Conservation (phyloP, 169 alveolate genomes). For the Cryptosporidium xiaoi region DNA sequence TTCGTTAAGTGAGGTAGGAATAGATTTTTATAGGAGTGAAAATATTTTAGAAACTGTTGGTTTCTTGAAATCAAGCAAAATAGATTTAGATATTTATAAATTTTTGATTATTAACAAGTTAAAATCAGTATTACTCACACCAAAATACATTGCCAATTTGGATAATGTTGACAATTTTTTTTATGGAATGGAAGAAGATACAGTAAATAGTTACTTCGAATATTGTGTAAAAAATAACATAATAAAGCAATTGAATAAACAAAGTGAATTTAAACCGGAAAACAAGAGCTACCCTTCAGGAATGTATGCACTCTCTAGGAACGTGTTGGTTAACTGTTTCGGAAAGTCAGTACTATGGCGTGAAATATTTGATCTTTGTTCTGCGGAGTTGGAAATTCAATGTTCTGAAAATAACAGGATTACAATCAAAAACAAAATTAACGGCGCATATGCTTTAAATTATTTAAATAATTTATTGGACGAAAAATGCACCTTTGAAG, state of each 20-base stretch:
- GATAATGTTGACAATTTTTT: not conserved
- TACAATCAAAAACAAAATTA: not conserved
- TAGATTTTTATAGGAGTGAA: not conserved
- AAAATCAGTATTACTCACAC: slow-evolving; percentile 37
- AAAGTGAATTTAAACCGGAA: not conserved
- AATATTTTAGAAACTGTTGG: too few relatives aligned
- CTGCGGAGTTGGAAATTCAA: slow-evolving; percentile 5
- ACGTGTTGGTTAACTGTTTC: slow-evolving; percentile 12
- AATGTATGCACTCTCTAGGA: not conserved
- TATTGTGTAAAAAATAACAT: slow-evolving; percentile 17
- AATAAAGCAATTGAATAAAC: slow-evolving; percentile 5
- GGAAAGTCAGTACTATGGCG: slow-evolving; percentile 65
- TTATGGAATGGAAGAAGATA: not conserved
- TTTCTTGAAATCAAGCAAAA: not conserved
- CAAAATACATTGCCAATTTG: not conserved
- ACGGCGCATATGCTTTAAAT: slow-evolving; percentile 37
- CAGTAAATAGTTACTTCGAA: not conserved
- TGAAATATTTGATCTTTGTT: slow-evolving; percentile 60
- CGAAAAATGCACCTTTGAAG: slow-evolving; percentile 8
- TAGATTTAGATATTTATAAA: not conserved
- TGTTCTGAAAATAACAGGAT: slow-evolving; percentile 3
- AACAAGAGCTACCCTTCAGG: not conserved
- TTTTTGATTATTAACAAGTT: slow-evolving; percentile 8
- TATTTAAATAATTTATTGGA: slow-evolving; percentile 43
- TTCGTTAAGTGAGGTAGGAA: not conserved